phyloP scores from a whole-genome alignment of 371 early-diverging fungal species.

The Catenaria anguillulae region DNA sequence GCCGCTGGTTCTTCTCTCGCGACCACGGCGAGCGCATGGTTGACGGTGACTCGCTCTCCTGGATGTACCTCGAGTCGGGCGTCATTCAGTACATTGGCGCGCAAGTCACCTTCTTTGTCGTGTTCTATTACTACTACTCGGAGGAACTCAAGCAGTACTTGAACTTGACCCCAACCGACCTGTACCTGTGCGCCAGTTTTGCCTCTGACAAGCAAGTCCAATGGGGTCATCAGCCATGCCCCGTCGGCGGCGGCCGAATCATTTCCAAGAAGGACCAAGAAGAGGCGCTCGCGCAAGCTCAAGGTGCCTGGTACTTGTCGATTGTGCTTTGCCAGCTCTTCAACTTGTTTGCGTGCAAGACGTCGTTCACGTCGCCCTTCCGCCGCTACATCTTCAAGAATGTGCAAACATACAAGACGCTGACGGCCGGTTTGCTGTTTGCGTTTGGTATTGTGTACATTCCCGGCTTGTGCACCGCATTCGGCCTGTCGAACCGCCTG shows the following conservation, averaged over 20 bases:
- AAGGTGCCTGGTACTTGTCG: constrained; percentile 59
- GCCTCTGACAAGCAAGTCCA: too few relatives aligned
- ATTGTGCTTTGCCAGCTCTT: constrained; percentile 75
- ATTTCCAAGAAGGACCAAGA: constrained; percentile 33
- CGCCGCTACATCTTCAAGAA: constrained; percentile 65
- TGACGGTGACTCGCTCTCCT: constrained; percentile 64
- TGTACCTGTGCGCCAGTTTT: not conserved
- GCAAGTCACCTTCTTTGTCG: constrained; percentile 57
- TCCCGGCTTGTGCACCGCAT: constrained; percentile 54
- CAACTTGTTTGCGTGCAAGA: constrained; percentile 87
- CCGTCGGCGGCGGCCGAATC: constrained; percentile 19
- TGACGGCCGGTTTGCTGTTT: constrained; percentile 43
- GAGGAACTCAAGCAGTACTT: not conserved
- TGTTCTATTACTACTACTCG: constrained; percentile 19
- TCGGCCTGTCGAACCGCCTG: not conserved
- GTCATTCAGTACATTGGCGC: constrained; percentile 61
- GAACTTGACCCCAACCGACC: not conserved
- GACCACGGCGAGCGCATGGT: constrained; percentile 71
- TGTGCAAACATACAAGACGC: constrained; percentile 43
- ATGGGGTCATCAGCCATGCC: constrained; percentile 33
- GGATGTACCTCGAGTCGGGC: constrained; percentile 77
- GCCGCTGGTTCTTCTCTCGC: constrained; percentile 22
- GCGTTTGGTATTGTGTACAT: constrained; percentile 58
- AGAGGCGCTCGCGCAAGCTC: constrained; percentile 43
- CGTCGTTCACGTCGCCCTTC: constrained; percentile 52